Base-by-base conservation (phyloP, 106 monocot species). In the Dioscorea dumetorum region DNA sequence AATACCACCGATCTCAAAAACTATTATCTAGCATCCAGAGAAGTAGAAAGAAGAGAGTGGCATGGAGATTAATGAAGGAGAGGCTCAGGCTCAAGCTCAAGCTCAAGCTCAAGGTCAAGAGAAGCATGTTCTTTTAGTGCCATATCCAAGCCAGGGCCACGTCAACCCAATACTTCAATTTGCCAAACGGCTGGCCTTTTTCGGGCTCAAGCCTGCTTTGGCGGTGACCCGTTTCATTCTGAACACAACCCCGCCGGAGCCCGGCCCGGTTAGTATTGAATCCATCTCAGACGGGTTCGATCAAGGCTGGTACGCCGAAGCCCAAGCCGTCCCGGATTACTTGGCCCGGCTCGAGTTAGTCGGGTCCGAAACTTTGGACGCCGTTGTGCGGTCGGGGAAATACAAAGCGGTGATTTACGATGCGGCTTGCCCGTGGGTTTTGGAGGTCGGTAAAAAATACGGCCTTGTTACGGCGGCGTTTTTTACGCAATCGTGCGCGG, bases 151-250 rank as follows among this genome's bases (percentile, higher is more conserved):
- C 74, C 92, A 93, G 70, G 88, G 92, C 66, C 92, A 93, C 85
- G 83, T 93, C 79, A 88, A 89, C 74, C 88, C 93, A 12, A 83
- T 93, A 81, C 81, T 88, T 72, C 83, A 86, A 21, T 86, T 93
- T 62, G 85, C 69, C 69, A 86, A 84, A 49, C 80, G 83, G 33
- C 67, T 87, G 10, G 48, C 75, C 61, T 63, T 63, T n/a, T 66
- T 77, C 19, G 79, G 74, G 66, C 28, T 54, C 58, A 59, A 16
- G 14, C 33, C 56, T 70, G 79, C 87, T 22, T 53, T 88, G 9
- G 81, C 72, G 35, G 62, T 69, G 59, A 91, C 91, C 59, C 84
- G 75, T 48, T 84, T 63, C 72, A 75, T 80, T 63, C 33, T 71
- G 59, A 18, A 19, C 70, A 53, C 82, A 22, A 61, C 57, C 63